Conservation (phyloP, 1,284 basidiomycete genomes). For the Austroboletus novae-zelandiae region DNA sequence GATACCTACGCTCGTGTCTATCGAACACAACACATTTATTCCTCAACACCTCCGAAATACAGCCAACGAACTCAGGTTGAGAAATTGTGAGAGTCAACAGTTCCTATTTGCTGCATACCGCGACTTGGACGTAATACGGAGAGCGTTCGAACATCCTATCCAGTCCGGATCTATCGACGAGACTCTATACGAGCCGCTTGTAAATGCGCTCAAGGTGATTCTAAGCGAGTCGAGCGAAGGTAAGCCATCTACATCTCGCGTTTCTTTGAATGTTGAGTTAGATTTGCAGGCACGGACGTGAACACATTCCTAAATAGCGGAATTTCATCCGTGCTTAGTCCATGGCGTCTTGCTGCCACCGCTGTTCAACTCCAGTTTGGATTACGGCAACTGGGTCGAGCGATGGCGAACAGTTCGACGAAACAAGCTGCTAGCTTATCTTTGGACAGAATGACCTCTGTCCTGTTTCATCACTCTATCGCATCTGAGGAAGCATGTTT, state of each 20-base stretch:
- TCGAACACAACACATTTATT: constrained; percentile 61
- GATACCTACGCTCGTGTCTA: constrained; percentile 63
- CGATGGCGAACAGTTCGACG: constrained; percentile 54
- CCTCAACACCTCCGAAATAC: constrained; percentile 47
- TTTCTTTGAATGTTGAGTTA: neutral
- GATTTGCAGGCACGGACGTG: constrained; percentile 38
- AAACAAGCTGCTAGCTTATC: constrained; percentile 51
- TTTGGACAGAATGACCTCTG: constrained; percentile 60
- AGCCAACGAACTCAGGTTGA: constrained; percentile 49
- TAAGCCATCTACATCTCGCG: constrained; percentile 22
- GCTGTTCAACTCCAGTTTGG: constrained; percentile 74
- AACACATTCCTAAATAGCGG: constrained; percentile 56
- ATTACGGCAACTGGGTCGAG: constrained; percentile 66
- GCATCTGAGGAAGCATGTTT: constrained; percentile 76
- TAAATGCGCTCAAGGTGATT: constrained; percentile 61
- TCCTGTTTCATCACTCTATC: constrained; percentile 68
- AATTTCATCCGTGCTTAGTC: constrained; percentile 64
- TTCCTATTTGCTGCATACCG: constrained; percentile 72
- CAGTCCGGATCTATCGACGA: constrained; percentile 49
- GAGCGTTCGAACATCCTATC: constrained; percentile 63
- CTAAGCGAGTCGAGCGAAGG: constrained; percentile 52
- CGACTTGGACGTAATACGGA: constrained; percentile 64
- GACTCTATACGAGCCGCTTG: constrained; percentile 58
- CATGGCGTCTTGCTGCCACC: constrained; percentile 78
- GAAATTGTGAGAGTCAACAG: constrained; percentile 56